Conservation (phyloP, 208 protist genomes). For the Trypanosoma cruzi region DNA sequence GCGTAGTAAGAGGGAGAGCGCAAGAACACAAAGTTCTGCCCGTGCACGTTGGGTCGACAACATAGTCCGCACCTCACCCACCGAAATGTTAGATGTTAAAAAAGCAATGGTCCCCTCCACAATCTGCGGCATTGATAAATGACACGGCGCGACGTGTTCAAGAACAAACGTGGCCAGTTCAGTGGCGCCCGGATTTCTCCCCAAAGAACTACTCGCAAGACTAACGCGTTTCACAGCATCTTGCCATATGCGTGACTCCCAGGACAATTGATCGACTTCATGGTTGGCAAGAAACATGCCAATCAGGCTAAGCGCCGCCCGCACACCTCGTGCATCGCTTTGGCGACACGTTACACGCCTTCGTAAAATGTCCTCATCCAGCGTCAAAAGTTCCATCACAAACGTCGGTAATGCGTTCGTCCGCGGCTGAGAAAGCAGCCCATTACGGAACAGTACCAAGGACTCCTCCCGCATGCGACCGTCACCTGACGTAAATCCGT, state of each 20-base stretch:
- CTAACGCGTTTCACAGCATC: slow-evolving; percentile 62
- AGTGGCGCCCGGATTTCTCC: slow-evolving; percentile 30
- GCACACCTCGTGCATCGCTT: slow-evolving; percentile 47
- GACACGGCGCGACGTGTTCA: slow-evolving; percentile 23
- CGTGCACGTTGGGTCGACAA: slow-evolving; percentile 19
- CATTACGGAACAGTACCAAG: slow-evolving; percentile 21
- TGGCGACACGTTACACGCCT: slow-evolving; percentile 59
- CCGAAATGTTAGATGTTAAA: slow-evolving; percentile 20
- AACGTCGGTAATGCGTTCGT: slow-evolving; percentile 8
- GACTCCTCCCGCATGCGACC: slow-evolving; percentile 19
- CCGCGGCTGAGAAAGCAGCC: slow-evolving; percentile 5
- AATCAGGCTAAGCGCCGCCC: slow-evolving; percentile 54
- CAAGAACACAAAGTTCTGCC: slow-evolving; percentile 24
- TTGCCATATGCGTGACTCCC: slow-evolving; percentile 59
- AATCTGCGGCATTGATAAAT: slow-evolving; percentile 29
- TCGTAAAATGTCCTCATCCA: slow-evolving; percentile 30
- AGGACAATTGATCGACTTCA: slow-evolving; percentile 28
- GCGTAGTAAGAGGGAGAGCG: slow-evolving; percentile 29
- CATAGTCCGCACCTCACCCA: slow-evolving; percentile 10
- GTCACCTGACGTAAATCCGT: background rate
- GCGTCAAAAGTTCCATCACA: slow-evolving; percentile 12
- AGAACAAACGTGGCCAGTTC: slow-evolving; percentile 44
- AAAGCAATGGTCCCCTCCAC: slow-evolving; percentile 29
- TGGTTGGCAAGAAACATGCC: slow-evolving; percentile 24
- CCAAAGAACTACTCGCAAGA: slow-evolving; percentile 41